Base-by-base conservation (phyloP, 2,329 filamentous ascomycete genomes). In the Dactylellina leptospora region DNA sequence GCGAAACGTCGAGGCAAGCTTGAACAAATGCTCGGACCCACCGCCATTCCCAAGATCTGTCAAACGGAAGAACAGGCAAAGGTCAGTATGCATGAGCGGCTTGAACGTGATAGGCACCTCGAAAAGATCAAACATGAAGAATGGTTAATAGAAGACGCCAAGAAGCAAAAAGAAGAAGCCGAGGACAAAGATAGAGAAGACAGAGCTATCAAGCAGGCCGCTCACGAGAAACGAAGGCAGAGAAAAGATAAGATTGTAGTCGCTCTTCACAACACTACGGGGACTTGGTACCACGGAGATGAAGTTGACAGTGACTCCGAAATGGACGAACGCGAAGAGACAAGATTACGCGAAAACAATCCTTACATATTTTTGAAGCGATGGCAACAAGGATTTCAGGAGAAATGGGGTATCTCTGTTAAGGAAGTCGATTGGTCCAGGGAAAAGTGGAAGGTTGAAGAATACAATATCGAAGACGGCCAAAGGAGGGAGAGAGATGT, bases 11-110 rank as follows among this genome's bases (percentile, higher is more conserved):
- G 40, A 18, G 2, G 23, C 25, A 71, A 56, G 6, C 58, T 63
- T 0, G 28, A 28, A 18, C 55, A 58, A 23, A 25, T 71, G 25
- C 51, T 71, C 9, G 66, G 66, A 4, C 4, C 11, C 4, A 25
- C 28, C 4, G 51, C 51, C 18, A 9, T 47, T 9, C 33, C 30
- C 5, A 33, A 18, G 1, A 45, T 48, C 28, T 8, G 38, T n/a
- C 23, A 33, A 13, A 53, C 33, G 1, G 58, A 62, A 44, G 2
- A 36, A 27, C 9, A n/a, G 10, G 47, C 20, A 8, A 53, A 45
- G 38, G n/a, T 8, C 6, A 16, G 16, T 5, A 51, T 42, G 30
- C 33, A 11, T 10, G 25, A 33, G 36, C 18, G 16, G 11, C 22
- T 27, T 47, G 47, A 9, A 22, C 40, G 22, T n/a, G 30, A 28